phyloP scores from a whole-genome alignment of 2,329 filamentous ascomycete species.

The Paecilomyces sp. region DNA sequence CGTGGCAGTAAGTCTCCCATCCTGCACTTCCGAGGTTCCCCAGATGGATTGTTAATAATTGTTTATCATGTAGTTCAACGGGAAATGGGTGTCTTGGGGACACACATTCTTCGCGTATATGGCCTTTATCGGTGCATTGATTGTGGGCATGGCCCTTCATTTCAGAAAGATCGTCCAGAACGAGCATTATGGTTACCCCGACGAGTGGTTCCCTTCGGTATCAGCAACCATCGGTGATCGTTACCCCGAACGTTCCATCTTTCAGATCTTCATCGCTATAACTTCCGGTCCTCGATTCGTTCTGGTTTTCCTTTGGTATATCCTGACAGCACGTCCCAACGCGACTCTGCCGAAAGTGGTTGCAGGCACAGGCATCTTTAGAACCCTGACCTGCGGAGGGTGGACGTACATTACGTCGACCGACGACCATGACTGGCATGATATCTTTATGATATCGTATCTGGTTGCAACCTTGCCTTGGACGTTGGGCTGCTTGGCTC shows the following conservation, averaged over 20 bases:
- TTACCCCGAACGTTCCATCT: slow-evolving; percentile 93
- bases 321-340: slow-evolving; percentile 72
- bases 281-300: slow-evolving; percentile 90
- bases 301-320: slow-evolving; percentile 85
- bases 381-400: slow-evolving; percentile 88
- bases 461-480: slow-evolving; percentile 89
- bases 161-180: slow-evolving; percentile 98
- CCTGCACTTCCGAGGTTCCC: slow-evolving; percentile 4
- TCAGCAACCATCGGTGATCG: slow-evolving; percentile 95
- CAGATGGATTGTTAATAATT: slow-evolving; percentile 18
- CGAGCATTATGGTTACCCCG: slow-evolving; percentile 86
- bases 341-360: slow-evolving; percentile 74
- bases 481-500: slow-evolving; percentile 81
- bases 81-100: slow-evolving; percentile 81
- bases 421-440: slow-evolving; percentile 97
- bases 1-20: slow-evolving; percentile 44
- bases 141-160: slow-evolving; percentile 75
- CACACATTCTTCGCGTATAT: slow-evolving; percentile 77
- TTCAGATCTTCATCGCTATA: slow-evolving; percentile 94
- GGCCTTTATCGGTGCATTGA: slow-evolving; percentile 78
- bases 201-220: slow-evolving; percentile 96
- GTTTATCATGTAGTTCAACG: slow-evolving; percentile 55
- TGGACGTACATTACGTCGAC: slow-evolving; percentile 99
- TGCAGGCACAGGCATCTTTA: slow-evolving; percentile 70
- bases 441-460: slow-evolving; percentile 99